A percentile compares a stretch with the other conserved stretches of the same genome.
Evolutionary conservation across 139 green algal species (phyloP).

Genomic region (Diplosphaera chodatii): DNA sequence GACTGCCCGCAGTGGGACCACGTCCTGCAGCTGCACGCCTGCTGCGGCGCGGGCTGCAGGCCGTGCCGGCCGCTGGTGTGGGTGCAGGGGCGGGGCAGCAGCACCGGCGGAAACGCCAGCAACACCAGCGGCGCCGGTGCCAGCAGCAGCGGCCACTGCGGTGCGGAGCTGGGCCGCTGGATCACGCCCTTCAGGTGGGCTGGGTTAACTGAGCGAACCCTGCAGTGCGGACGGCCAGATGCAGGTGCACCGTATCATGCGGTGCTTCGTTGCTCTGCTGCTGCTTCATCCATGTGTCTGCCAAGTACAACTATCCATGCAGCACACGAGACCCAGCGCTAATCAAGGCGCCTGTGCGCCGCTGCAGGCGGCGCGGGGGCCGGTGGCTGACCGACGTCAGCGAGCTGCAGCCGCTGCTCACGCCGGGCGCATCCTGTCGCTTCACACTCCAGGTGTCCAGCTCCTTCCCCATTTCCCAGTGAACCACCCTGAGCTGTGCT

Average conservation of each 20-base stretch:
- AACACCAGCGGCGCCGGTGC: constrained; percentile 5
- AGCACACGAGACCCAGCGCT: no score
- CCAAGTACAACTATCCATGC: no score
- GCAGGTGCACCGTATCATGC: no score
- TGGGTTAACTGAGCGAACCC: no score
- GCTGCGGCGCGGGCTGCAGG: constrained; percentile 16
- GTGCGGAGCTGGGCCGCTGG: constrained; percentile 47
- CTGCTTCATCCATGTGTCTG: no score
- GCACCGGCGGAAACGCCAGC: not conserved
- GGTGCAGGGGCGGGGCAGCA: not conserved
- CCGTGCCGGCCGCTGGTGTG: constrained; percentile 7
- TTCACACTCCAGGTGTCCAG: constrained; percentile 29
- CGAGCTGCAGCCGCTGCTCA: constrained; percentile 15
- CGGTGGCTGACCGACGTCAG: constrained; percentile 48
- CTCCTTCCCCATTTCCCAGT: no score
- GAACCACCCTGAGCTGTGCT: no score
- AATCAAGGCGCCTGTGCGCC: not conserved
- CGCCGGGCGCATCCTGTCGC: constrained; percentile 13
- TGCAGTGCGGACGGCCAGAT: no score
- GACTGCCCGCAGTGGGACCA: no score
- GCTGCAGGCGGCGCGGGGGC: constrained; percentile 27
- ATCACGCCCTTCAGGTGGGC: constrained; percentile 45
- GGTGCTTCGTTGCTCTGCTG: no score
- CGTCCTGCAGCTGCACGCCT: not conserved
- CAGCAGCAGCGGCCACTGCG: no score